Evolutionary conservation across 2,329 filamentous ascomycete genomes (phyloP).

Genomic region (Bipolaris victoriae): DNA sequence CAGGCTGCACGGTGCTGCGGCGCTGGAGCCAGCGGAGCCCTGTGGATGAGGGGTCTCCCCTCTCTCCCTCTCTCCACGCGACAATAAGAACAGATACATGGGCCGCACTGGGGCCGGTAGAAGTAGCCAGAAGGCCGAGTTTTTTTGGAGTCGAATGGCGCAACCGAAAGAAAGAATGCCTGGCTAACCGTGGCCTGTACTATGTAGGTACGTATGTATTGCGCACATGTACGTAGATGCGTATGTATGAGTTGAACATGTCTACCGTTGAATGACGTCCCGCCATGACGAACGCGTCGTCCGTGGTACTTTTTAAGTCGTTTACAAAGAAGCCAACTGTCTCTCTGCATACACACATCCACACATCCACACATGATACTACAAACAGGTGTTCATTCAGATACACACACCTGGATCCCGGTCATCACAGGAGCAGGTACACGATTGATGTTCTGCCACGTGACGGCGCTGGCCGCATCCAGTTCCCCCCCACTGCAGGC

Average conservation of each 20-base stretch:
- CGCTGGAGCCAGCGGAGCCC: neutral
- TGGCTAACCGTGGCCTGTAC: neutral
- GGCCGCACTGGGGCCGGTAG: conserved; percentile 5
- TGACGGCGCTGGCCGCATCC: conserved; percentile 5
- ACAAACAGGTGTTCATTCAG: no score
- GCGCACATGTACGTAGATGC: neutral
- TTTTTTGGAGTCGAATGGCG: neutral
- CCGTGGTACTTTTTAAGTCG: neutral
- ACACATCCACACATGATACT: neutral
- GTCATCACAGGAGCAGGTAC: neutral
- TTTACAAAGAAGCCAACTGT: neutral
- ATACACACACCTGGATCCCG: neutral
- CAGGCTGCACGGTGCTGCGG: conserved; percentile 3
- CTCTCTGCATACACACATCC: neutral
- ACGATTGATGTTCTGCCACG: conserved; percentile 9
- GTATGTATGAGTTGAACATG: neutral
- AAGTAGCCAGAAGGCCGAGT: conserved; percentile 9
- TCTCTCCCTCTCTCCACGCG: neutral
- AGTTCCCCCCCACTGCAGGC: conserved; percentile 10
- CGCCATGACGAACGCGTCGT: neutral
- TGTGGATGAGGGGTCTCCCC: neutral
- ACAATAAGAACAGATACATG: conserved; percentile 1
- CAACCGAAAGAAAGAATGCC: neutral
- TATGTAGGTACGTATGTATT: neutral
- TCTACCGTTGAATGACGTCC: neutral